A percentile compares a stretch with the other conserved stretches of the same genome.
These are phyloP conservation scores for Pestalotiopsis sp. DNA, from an alignment of 2,329 filamentous ascomycete genomes.

Conservation along the genomic window DNA sequence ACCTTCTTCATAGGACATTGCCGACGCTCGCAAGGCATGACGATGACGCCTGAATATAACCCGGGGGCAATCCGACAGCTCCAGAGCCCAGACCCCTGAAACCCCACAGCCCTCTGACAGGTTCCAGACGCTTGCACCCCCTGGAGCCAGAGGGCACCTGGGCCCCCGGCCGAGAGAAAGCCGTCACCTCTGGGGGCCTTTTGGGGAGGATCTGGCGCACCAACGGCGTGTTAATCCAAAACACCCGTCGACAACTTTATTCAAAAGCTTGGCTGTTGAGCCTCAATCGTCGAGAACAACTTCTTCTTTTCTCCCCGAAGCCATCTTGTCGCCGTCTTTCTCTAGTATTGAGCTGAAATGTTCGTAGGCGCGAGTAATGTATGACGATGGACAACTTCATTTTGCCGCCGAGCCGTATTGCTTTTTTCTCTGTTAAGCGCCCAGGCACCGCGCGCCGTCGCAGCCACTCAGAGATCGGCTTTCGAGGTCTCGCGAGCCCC, in stretches of 20 bases:
- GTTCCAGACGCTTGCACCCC: not conserved
- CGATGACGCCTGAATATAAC: too few relatives aligned
- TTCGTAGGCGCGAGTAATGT: not conserved
- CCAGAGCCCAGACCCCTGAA: not conserved
- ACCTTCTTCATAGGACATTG: too few relatives aligned
- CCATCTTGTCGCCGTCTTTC: not conserved
- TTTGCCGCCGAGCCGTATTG: not conserved
- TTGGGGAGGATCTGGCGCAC: not conserved
- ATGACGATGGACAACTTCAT: not conserved
- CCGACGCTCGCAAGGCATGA: not conserved
- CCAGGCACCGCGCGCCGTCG: not conserved
- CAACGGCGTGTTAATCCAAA: constrained; percentile 6
- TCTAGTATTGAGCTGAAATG: not conserved
- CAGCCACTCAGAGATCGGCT: constrained; percentile 8
- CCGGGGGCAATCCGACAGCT: not conserved
- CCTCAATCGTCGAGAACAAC: not conserved
- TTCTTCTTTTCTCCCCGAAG: not conserved
- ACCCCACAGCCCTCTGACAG: not conserved
- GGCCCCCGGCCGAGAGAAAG: not conserved
- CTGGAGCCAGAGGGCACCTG: not conserved
- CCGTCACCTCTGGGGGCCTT: not conserved
- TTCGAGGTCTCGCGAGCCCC: not conserved
- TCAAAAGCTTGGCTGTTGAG: constrained; percentile 6
- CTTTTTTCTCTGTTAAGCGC: not conserved
- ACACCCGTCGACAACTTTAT: constrained; percentile 9